Evolutionary conservation across 164 flowering plant genomes (phyloP), one percentile per base, ranked within the genome.

Genomic region (Taxillus chinensis): DNA sequence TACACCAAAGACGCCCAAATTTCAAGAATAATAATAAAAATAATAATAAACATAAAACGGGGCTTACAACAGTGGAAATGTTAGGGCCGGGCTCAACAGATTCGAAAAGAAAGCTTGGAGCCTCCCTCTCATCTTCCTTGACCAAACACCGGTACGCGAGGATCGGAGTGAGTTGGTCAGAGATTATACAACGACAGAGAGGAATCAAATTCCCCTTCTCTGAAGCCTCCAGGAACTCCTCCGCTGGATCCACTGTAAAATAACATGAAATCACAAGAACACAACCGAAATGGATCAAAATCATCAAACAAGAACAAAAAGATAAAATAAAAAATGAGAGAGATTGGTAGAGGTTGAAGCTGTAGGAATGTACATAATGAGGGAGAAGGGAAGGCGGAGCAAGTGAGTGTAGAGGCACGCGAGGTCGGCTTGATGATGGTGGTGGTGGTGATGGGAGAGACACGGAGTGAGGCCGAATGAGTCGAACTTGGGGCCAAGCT

Each of bases 111-210:
- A 90, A 89, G 67, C 96, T 89, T 0, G 96, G 91, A 55, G 91
- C 81, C 7, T 89, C 93, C 52, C 89, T 71, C 7, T 89, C 91
- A 58, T 85, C 91, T 67, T 89, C 93, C 72, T 77, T 81, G 3
- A 89, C 93, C 66, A 89, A 70, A 60, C 93, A 89, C n/a, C 96
- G 80, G 62, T 89, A 89, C 5, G 96, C 96, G 2, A 89, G 76
- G 27, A 89, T 86, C 3, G 96, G 96, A 3, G 87, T 89, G 57
- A 89, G 69, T 58, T 87, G 93, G 71, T 89, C 96, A 2, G 86
- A 82, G 67, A 87, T 87, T 57, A 87, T 78, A 57, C 81, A 75
- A 37, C 79, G 73, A 60, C 67, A 76, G 5, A 89, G 64, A 9
- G 96, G 93, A 60, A 89, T 66, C 53, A 87, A 72, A 68, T 89